These are phyloP conservation scores for Salvia splendens DNA, from an alignment of 257 asterid species.

Conservation along the genomic window DNA sequence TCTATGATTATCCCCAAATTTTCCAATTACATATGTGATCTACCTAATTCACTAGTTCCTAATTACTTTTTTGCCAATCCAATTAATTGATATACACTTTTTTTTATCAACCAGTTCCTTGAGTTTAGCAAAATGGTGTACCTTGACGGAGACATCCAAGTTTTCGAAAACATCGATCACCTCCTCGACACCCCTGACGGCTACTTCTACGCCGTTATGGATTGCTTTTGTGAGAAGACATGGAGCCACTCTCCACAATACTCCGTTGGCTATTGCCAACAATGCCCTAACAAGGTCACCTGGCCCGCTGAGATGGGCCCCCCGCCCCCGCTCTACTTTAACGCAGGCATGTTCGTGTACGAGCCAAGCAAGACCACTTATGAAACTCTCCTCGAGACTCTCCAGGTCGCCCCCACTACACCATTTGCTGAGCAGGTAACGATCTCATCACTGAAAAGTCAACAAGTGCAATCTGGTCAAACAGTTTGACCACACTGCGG, in stretches of 20 bases:
- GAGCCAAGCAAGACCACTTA: conserved; percentile 50
- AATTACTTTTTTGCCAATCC: no score
- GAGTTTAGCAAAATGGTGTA: conserved; percentile 62
- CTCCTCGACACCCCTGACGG: conserved; percentile 49
- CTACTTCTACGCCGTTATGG: conserved; percentile 57
- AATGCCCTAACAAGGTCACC: conserved; percentile 46
- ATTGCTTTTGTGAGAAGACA: conserved; percentile 58
- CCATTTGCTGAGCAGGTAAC: conserved; percentile 67
- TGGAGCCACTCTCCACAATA: conserved; percentile 60
- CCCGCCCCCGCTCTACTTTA: conserved; percentile 57
- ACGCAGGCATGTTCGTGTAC: conserved; percentile 51
- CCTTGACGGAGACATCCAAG: conserved; percentile 63
- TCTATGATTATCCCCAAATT: background rate
- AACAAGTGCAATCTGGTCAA: background rate
- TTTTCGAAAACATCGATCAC: conserved; percentile 56
- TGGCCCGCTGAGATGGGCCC: conserved; percentile 56
- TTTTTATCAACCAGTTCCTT: conserved; percentile 34
- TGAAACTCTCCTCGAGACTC: conserved; percentile 42
- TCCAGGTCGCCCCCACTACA: conserved; percentile 40
- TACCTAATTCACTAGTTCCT: background rate
- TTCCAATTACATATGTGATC: background rate
- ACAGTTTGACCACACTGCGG: background rate
- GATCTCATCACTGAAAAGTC: background rate
- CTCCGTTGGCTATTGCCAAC: conserved; percentile 53
- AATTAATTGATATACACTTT: background rate